phyloP scores from a whole-genome alignment of 805 yeast genomes.

The Cyberlindnera subsufficiens region DNA sequence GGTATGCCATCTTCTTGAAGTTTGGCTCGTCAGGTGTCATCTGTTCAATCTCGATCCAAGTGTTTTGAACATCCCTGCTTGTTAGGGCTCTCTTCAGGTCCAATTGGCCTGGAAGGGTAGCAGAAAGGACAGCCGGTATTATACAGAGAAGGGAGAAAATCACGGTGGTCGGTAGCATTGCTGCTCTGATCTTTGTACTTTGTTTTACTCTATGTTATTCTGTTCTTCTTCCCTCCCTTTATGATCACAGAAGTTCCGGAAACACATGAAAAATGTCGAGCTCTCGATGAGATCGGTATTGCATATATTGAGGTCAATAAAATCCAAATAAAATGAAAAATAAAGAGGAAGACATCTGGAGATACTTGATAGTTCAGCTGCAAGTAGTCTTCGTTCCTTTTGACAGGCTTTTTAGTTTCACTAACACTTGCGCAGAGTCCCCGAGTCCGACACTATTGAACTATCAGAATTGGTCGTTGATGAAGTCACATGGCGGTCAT shows the following conservation, averaged over 20 bases:
- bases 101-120: constrained; percentile 13
- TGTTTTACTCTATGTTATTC: no score
- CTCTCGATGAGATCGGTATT: no score
- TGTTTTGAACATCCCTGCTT: constrained; percentile 7
- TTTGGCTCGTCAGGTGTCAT: not conserved
- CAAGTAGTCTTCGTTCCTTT: not conserved
- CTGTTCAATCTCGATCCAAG: constrained; percentile 11
- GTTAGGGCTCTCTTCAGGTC: constrained; percentile 10
- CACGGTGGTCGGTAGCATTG: not conserved
- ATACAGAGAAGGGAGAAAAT: not conserved
- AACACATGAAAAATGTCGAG: no score
- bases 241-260: no score
- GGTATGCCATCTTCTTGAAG: constrained; percentile 3
- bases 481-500: constrained; percentile 33
- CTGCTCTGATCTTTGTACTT: not conserved
- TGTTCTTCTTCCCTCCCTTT: no score
- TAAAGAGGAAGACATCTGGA: no score
- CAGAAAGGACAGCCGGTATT: constrained; percentile 3
- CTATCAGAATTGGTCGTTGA: constrained; percentile 18
- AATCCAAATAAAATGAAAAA: no score
- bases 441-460: no score
- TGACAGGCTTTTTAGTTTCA: no score
- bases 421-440: no score
- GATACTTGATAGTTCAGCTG: not conserved
- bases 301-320: no score